phyloP scores from a whole-genome alignment of 2,329 filamentous ascomycete genomes.

The Didymella segeticola region DNA sequence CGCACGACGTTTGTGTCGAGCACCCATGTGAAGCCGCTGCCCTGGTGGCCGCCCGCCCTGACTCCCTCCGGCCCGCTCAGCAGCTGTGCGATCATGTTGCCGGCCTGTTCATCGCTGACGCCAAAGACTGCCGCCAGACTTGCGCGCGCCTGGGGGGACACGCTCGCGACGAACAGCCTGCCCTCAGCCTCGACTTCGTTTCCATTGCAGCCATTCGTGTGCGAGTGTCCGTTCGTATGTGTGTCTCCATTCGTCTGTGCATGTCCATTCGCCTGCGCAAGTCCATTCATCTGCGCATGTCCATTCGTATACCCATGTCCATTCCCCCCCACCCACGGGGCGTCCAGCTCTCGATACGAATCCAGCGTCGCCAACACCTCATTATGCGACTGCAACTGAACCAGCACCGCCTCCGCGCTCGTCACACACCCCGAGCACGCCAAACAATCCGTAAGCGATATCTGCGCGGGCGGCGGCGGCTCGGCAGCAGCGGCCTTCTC shows the following conservation, averaged over 20 bases:
- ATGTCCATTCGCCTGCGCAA: too few species aligned
- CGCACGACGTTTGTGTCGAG: constrained; percentile 86
- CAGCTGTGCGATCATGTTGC: constrained; percentile 82
- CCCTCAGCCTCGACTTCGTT: constrained; percentile 53
- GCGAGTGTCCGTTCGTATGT: constrained; percentile 14
- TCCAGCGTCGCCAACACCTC: constrained; percentile 89
- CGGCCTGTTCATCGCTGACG: constrained; percentile 75
- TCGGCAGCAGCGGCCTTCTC: constrained; percentile 68
- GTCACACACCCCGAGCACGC: constrained; percentile 98
- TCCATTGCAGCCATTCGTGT: constrained; percentile 23
- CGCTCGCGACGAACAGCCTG: constrained; percentile 87
- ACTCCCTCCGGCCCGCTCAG: constrained; percentile 75
- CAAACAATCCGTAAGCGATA: constrained; percentile 95
- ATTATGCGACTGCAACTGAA: constrained; percentile 89
- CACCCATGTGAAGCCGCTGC: constrained; percentile 85
- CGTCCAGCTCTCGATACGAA: constrained; percentile 56
- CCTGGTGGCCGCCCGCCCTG: constrained; percentile 71
- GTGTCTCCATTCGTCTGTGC: constrained; percentile 28
- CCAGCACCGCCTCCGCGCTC: constrained; percentile 94
- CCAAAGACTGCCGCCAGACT: constrained; percentile 86
- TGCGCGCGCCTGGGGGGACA: constrained; percentile 89
- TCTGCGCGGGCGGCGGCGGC: constrained; percentile 78
- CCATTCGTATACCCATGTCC: constrained; percentile 28
- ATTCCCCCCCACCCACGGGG: constrained; percentile 40
- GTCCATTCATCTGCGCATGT: constrained; percentile 14